A percentile compares a stretch with the other conserved stretches of the same genome.
phyloP scores from a whole-genome alignment of 2,329 filamentous ascomycete genomes.

The Diaporthe nobilis region DNA sequence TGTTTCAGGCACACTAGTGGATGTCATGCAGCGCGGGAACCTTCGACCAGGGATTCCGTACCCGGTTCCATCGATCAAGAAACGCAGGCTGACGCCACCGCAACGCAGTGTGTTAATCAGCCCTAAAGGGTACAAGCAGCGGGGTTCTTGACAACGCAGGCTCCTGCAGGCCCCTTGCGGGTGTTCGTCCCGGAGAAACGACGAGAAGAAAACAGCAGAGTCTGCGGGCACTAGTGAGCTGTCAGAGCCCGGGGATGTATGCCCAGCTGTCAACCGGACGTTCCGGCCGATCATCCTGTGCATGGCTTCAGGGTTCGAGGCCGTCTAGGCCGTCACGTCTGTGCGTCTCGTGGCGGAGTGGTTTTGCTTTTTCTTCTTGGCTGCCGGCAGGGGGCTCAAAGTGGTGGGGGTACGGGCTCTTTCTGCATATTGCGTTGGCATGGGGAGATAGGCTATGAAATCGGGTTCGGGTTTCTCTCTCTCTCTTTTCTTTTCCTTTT shows the following conservation, averaged over 20 bases:
- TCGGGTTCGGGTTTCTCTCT: too few species aligned
- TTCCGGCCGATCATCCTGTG: background rate
- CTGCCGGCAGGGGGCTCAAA: background rate
- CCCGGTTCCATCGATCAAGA: background rate
- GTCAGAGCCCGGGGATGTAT: background rate
- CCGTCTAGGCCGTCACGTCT: background rate
- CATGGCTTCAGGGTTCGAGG: background rate
- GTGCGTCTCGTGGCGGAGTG: background rate
- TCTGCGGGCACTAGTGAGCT: background rate
- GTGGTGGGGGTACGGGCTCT: background rate
- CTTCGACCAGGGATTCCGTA: background rate
- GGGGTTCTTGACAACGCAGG: background rate
- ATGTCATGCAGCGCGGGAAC: background rate
- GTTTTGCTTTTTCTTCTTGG: slow-evolving; percentile 3
- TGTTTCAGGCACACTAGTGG: background rate
- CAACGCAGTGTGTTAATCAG: background rate
- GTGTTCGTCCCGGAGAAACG: background rate
- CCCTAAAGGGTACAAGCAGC: slow-evolving; percentile 15
- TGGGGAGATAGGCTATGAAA: background rate
- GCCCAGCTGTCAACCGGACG: slow-evolving; percentile 8
- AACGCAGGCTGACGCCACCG: background rate
- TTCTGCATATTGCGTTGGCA: background rate
- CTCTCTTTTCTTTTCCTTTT: background rate
- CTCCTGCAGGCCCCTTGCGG: background rate
- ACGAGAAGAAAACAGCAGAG: background rate